Conservation (phyloP, 1,139 yeast species). For the Protomyces inundatus region DNA sequence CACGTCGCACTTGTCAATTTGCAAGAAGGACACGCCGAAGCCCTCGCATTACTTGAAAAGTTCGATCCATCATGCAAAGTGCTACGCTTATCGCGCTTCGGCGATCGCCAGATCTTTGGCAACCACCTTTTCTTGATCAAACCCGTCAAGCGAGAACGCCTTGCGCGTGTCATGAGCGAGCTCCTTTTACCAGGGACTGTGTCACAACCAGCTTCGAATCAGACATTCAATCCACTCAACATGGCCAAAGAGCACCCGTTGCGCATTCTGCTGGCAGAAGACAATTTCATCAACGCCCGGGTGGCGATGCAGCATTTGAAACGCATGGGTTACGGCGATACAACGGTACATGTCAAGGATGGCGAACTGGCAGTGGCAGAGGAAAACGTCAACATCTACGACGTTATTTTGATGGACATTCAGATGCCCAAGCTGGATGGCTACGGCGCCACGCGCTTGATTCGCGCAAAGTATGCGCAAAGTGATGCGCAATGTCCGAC, state of each 20-base stretch:
- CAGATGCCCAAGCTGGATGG: conserved; percentile 97
- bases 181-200: neutral
- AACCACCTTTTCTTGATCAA: conserved; percentile 15
- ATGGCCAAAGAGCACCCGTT: conserved; percentile 12
- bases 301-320: conserved; percentile 19
- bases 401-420: conserved; percentile 87
- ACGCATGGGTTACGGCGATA: conserved; percentile 10
- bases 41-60: neutral
- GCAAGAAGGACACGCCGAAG: conserved; percentile 11
- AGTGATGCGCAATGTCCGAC: conserved; percentile 2
- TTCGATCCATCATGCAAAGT: conserved; percentile 10
- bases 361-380: conserved; percentile 80
- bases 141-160: conserved; percentile 20
- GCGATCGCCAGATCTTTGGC: conserved; percentile 16
- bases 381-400: conserved; percentile 59
- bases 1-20: conserved; percentile 16
- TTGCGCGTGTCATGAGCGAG: conserved; percentile 12
- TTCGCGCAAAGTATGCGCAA: conserved; percentile 34
- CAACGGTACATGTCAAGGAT: conserved; percentile 39
- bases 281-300: conserved; percentile 19
- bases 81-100: conserved; percentile 14
- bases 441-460: conserved; percentile 57
- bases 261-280: conserved; percentile 41
- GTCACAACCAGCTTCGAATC: neutral
- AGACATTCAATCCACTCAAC: neutral